Evolutionary conservation across 805 yeast genomes (phyloP).

Genomic region (Ogataea haglerorum): DNA sequence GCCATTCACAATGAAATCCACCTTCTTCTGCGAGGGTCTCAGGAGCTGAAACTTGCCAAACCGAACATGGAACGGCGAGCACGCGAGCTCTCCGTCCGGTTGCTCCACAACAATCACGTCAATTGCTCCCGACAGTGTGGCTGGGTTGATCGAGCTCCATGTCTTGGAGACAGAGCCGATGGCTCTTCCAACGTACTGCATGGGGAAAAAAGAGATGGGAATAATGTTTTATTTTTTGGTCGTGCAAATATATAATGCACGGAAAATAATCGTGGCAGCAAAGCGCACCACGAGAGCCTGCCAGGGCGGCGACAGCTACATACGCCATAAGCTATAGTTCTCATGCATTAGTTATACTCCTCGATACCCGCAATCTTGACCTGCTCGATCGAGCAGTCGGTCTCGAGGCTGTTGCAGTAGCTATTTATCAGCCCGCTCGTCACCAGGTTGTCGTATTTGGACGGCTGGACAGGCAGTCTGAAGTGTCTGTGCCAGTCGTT

Average conservation of each 20-base stretch:
- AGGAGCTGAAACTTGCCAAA: constrained; percentile 92
- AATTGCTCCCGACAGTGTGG: constrained; percentile 94
- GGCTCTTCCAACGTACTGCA: constrained; percentile 97
- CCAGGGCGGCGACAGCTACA: not conserved
- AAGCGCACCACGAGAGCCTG: not conserved
- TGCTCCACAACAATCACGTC: constrained; percentile 94
- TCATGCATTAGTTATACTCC: not conserved
- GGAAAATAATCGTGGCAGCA: not conserved
- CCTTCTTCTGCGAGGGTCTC: constrained; percentile 93
- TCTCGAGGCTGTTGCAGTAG: constrained; percentile 68
- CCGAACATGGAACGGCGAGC: constrained; percentile 95
- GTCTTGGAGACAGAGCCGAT: constrained; percentile 93
- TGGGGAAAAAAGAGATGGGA: constrained; percentile 29
- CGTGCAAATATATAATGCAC: constrained; percentile 1
- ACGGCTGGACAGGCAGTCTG: constrained; percentile 71
- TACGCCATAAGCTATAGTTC: not conserved
- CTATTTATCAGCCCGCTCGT: constrained; percentile 65
- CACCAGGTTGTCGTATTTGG: constrained; percentile 68
- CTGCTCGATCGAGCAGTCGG: constrained; percentile 63
- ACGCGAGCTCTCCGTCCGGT: constrained; percentile 64
- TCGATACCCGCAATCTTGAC: constrained; percentile 55
- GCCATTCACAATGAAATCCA: constrained; percentile 84
- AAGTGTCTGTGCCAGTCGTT: constrained; percentile 55
- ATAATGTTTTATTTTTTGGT: constrained; percentile 1
- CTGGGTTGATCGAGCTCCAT: constrained; percentile 95